Conservation (phyloP, 768 basidiomycete species). For the Brasilioporus rufonigricans region DNA sequence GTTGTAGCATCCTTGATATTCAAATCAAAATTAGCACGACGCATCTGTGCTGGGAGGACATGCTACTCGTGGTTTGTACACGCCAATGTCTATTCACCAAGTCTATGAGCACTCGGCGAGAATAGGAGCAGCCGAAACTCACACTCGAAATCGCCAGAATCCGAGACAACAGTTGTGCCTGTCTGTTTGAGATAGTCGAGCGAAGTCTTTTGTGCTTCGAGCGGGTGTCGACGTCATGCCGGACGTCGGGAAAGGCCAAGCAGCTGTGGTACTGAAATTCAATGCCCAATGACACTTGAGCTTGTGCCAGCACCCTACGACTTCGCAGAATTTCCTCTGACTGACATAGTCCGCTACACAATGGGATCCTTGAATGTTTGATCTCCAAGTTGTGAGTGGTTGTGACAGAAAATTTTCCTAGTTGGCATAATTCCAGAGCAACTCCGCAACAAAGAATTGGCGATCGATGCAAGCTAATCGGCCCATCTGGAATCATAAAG, state of each 20-base stretch:
- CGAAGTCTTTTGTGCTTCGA: constrained; percentile 50
- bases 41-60: background rate
- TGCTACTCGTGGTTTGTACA: constrained; percentile 85
- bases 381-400: too few relatives aligned
- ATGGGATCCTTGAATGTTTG: too few relatives aligned
- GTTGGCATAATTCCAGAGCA: too few relatives aligned
- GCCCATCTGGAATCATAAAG: too few relatives aligned
- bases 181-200: constrained; percentile 81
- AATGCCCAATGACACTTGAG: too few relatives aligned
- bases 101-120: constrained; percentile 12
- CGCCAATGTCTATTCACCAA: constrained; percentile 67
- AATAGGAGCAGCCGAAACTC: constrained; percentile 18
- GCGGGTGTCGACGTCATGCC: background rate
- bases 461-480: too few relatives aligned
- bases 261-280: too few relatives aligned
- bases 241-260: background rate
- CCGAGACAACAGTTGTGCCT: constrained; percentile 91
- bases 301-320: too few relatives aligned
- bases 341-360: too few relatives aligned
- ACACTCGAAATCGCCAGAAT: constrained; percentile 93
- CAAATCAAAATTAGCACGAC: background rate
- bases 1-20: constrained; percentile 27
- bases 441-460: too few relatives aligned
- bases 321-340: too few relatives aligned
- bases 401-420: too few relatives aligned